Evolutionary conservation across 495 filamentous ascomycete species (phyloP).

Genomic region (Physcia stellaris): DNA sequence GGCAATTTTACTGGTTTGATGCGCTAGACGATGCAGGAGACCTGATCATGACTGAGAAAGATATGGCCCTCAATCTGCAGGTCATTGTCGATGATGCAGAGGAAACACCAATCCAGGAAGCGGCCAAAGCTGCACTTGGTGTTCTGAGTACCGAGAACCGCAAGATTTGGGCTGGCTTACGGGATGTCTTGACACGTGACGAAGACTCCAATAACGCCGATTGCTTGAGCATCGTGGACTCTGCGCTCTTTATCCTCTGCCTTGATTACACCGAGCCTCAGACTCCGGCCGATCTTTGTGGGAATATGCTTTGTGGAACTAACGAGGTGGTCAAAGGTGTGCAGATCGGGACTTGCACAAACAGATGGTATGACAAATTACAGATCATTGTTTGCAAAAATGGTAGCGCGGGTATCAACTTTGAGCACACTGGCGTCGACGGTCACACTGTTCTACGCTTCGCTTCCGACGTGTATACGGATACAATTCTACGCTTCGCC

Average conservation of each 20-base stretch:
- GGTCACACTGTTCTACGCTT: slow-evolving; percentile 95
- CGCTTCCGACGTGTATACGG: slow-evolving; percentile 91
- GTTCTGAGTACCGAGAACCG: slow-evolving; percentile 94
- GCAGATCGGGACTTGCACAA: slow-evolving; percentile 94
- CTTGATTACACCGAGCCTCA: slow-evolving; percentile 82
- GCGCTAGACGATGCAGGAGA: slow-evolving; percentile 90
- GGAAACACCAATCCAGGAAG: slow-evolving; percentile 81
- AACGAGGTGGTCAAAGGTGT: slow-evolving; percentile 84
- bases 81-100: slow-evolving; percentile 84
- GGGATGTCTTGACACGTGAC: slow-evolving; percentile 81
- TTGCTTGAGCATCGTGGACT: slow-evolving; percentile 86
- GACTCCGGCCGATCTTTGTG: slow-evolving; percentile 67
- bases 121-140: slow-evolving; percentile 83
- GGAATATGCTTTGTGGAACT: slow-evolving; percentile 96
- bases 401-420: slow-evolving; percentile 95
- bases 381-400: slow-evolving; percentile 99
- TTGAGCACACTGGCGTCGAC: slow-evolving; percentile 96
- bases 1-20: slow-evolving; percentile 99
- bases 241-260: slow-evolving; percentile 82
- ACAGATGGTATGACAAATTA: slow-evolving; percentile 97
- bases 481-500: slow-evolving; percentile 94
- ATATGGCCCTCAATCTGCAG: slow-evolving; percentile 81
- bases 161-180: slow-evolving; percentile 82
- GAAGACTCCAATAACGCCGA: slow-evolving; percentile 87
- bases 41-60: slow-evolving; percentile 93